Evolutionary conservation across 768 basidiomycete genomes (phyloP), one percentile per base, ranked within the genome.

Genomic region (Lentinula raphanica): DNA sequence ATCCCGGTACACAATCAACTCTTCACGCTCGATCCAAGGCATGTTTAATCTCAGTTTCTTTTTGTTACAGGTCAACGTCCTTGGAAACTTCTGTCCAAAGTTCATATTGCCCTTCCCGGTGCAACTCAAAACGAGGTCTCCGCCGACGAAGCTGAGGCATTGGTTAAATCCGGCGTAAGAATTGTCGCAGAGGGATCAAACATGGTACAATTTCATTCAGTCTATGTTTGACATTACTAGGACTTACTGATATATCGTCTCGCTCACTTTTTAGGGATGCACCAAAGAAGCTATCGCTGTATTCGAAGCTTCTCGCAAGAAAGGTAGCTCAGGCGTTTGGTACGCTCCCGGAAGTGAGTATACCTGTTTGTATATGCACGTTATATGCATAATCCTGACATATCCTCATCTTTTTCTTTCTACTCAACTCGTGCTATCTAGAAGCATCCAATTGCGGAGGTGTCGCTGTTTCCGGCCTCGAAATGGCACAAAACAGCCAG

Each of bases 401-500:
- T 27, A 21, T 27, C n/a, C n/a, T 23, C 15, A 23, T 48, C 11
- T 23, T 3, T 28, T 13, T 15, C 17, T 13, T 49, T 25, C 13
- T 17, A 9, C n/a, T n/a, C 9, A 44, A 7, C 42, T 23, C 21
- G 42, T 44, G 42, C 12, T 12, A 36, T 46, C 17, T 63, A 76
- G 74, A 80, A 72, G 79, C 79, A 5, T 77, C 79, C 68, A 85
- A 87, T 73, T 81, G 79, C 63, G 88, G 88, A 70, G 88, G 88
- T 72, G 88, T 90, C 56, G 87, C 86, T 39, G 86, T 88, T 23
- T 88, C 85, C 8, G 86, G 86, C 63, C 82, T 90, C 61, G 88
- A 89, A 76, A 88, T 89, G 87, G 83, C 85, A 2, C 87, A 89
- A 74, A 89, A 90, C 77, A 86, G 84, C 65, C 79, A 83, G 66